Percentiles rank a stretch among this genome's conserved stretches.
phyloP scores from a whole-genome alignment of 2,329 filamentous ascomycete species.

The Colletotrichum filicis region DNA sequence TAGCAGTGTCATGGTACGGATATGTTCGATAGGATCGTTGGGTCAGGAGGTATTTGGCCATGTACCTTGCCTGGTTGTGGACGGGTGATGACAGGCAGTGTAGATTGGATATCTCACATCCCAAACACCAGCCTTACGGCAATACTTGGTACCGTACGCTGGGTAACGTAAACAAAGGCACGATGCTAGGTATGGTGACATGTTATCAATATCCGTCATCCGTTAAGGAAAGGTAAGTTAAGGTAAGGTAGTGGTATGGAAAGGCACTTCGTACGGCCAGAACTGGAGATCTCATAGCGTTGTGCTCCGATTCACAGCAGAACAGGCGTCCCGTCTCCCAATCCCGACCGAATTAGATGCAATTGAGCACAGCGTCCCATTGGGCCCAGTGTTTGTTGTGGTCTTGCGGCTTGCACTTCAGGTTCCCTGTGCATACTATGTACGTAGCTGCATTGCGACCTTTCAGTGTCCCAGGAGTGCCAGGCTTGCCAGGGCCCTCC shows the following conservation, averaged over 20 bases:
- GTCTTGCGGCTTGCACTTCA: not conserved
- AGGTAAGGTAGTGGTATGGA: not conserved
- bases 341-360: not conserved
- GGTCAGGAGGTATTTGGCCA: not conserved
- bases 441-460: not conserved
- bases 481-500: not conserved
- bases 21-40: not conserved
- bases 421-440: not conserved
- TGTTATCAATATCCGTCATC: not conserved
- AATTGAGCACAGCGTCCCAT: slow-evolving; percentile 5
- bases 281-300: not conserved
- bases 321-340: not conserved
- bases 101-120: not conserved
- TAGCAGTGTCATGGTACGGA: too few relatives aligned
- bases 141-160: not conserved
- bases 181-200: not conserved
- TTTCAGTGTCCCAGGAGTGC: not conserved
- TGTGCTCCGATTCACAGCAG: slow-evolving; percentile 16
- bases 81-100: not conserved
- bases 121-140: not conserved
- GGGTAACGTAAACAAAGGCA: not conserved
- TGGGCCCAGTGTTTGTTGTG: slow-evolving; percentile 13
- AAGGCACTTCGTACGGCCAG: not conserved
- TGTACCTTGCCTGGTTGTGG: not conserved
- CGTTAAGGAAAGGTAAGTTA: too few relatives aligned